Base-by-base conservation (phyloP, 2,329 filamentous ascomycete genomes). In the Monascus ruber region DNA sequence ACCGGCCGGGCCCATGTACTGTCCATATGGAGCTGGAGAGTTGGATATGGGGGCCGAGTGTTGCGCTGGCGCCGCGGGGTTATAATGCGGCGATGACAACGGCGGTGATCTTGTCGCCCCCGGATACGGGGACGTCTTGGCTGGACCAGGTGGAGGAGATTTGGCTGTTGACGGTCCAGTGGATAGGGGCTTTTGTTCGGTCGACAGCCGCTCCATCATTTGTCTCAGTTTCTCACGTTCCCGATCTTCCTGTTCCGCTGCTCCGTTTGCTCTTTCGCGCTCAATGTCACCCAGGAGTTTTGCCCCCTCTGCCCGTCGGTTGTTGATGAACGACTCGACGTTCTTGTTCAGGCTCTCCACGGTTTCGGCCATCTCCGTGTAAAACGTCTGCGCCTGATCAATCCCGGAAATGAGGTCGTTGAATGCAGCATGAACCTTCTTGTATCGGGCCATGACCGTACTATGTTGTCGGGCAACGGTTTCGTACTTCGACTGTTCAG, bases 401-500 rank as follows among this genome's bases (percentile, higher is more conserved):
- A 98, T 70, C 2, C 91, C 91, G 6, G 87, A 83, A 47, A 85
- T 78, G 8, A 98, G 74, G 52, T 94, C 89, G 43, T 93, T 75
- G 59, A 94, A 96, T 46, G 89, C 86, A 59, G 94, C 86, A 53
- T 93, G 93, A 1, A 91, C 79, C 44, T 86, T 83, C 62, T 87
- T 88, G 64, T 96, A 98, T 58, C 81, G 85, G 51, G 79, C 80
- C 63, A 94, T 77, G 4, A 93, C 88, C 0, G 79, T 72, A 36
- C 79, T 83, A 33, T 86, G 75, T 58, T 94, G 87, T 40, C 86
- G 75, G 39, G 87, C 88, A 47, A 94, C 85, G 1, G 73, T 68
- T 59, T 98, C 91, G 55, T 95, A 96, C 63, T 93, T 95, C 66
- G 79, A 93, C 66, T 96, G 89, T 62, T 98, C 91, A 0, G 86